Evolutionary conservation across 305 asterid genomes (phyloP).

Genomic region (Rubia peregrina): DNA sequence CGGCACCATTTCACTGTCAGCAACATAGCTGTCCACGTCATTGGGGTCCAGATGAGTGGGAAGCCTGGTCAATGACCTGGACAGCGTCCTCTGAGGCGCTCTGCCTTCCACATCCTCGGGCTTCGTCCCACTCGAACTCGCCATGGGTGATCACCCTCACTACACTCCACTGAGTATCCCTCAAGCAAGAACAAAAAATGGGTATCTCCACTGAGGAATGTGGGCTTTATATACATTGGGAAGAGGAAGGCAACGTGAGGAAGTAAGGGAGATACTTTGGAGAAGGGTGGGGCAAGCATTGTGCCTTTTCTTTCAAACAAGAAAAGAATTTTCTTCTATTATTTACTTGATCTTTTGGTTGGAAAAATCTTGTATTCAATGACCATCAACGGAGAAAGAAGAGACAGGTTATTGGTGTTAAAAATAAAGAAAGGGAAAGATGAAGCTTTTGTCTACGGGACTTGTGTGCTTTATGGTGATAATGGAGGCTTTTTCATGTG

Average conservation of each 20-base stretch:
- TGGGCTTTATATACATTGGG: conserved; percentile 21
- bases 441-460: neutral
- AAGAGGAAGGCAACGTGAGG: conserved; percentile 12
- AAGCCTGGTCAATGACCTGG: conserved; percentile 51
- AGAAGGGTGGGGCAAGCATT: conserved; percentile 43
- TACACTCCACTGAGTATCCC: neutral
- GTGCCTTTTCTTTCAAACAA: conserved; percentile 35
- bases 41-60: conserved; percentile 58
- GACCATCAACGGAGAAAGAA: neutral
- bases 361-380: neutral
- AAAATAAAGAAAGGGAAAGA: neutral
- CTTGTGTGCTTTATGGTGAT: conserved; percentile 6
- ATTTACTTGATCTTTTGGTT: neutral
- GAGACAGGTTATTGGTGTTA: neutral
- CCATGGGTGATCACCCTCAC: conserved; percentile 37
- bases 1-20: conserved; percentile 92
- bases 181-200: conserved; percentile 27
- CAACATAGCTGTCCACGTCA: conserved; percentile 48
- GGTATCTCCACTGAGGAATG: conserved; percentile 19
- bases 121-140: conserved; percentile 90
- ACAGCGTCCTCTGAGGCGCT: conserved; percentile 50
- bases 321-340: conserved; percentile 44
- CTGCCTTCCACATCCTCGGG: conserved; percentile 23
- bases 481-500: conserved; percentile 3
- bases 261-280: conserved; percentile 46